A percentile compares a stretch with the other conserved stretches of the same genome.
Evolutionary conservation across 2,329 filamentous ascomycete species (phyloP).

Genomic region (Trichoderma harzianum): DNA sequence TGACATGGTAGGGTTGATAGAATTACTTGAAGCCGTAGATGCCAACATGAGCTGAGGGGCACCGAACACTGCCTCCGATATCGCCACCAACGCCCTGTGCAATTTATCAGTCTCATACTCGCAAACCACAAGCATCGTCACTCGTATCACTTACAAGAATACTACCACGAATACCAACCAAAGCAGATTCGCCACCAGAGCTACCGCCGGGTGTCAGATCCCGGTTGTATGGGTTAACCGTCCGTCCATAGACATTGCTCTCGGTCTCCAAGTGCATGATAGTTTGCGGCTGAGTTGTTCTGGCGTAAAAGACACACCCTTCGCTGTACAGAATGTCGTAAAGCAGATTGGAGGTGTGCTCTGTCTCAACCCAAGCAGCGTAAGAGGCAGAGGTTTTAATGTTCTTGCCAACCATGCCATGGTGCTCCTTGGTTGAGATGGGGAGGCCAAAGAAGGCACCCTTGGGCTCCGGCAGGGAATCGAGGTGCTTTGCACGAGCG

Average conservation of each 20-base stretch:
- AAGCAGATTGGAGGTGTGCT: conserved; percentile 33
- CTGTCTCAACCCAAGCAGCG: conserved; percentile 32
- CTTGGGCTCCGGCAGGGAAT: conserved; percentile 32
- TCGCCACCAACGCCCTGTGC: conserved; percentile 37
- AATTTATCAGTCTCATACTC: neutral
- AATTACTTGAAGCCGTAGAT: conserved; percentile 13
- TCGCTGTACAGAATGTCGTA: conserved; percentile 31
- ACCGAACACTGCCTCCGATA: conserved; percentile 40
- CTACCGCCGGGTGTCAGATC: conserved; percentile 60
- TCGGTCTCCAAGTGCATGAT: conserved; percentile 55
- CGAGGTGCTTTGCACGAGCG: conserved; percentile 31
- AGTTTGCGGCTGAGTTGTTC: conserved; percentile 65
- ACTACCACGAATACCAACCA: conserved; percentile 41
- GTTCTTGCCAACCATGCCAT: conserved; percentile 32
- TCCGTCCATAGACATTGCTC: conserved; percentile 62
- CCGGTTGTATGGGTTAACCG: conserved; percentile 61
- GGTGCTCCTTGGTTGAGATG: conserved; percentile 36
- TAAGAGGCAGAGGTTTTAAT: conserved; percentile 22
- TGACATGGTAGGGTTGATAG: neutral
- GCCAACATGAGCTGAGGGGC: conserved; percentile 33
- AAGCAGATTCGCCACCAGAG: conserved; percentile 54
- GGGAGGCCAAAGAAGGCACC: conserved; percentile 35
- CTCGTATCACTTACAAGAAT: conserved; percentile 32
- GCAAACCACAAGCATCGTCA: no score
- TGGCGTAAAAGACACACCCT: conserved; percentile 51